Evolutionary conservation across 176 grass and related monocot genomes (phyloP).

Genomic region (Aegilops longissima): DNA sequence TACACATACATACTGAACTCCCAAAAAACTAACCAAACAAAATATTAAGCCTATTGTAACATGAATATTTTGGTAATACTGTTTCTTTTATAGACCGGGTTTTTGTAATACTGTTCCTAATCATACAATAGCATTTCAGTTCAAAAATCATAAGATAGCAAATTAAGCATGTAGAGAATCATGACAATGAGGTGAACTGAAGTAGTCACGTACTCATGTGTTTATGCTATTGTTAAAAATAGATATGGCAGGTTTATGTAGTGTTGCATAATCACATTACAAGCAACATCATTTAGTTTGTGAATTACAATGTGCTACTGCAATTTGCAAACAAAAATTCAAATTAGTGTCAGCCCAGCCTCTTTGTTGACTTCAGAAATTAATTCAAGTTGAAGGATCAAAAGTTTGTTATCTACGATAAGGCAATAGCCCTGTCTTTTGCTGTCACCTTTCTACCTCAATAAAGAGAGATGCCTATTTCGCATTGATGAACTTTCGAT

Average conservation of each 20-base stretch:
- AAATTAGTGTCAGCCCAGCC: neutral
- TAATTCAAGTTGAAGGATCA: neutral
- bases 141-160: neutral
- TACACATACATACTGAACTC: neutral
- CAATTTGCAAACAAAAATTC: neutral
- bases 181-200: neutral
- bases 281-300: neutral
- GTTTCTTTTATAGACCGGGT: too few species aligned
- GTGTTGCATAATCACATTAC: constrained; percentile 10
- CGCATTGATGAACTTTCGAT: neutral
- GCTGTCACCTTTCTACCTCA: neutral
- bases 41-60: neutral
- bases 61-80: neutral
- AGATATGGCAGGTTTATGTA: neutral
- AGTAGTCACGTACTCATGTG: neutral
- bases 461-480: neutral
- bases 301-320: constrained; percentile 12
- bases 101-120: neutral
- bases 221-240: neutral
- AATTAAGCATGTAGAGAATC: neutral
- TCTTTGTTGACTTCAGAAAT: neutral
- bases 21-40: constrained; percentile 12
- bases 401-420: neutral
- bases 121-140: neutral
- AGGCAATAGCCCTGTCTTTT: neutral